Evolutionary conservation across 2,329 filamentous ascomycete genomes (phyloP).

Genomic region (Pseudonectria foliicola): DNA sequence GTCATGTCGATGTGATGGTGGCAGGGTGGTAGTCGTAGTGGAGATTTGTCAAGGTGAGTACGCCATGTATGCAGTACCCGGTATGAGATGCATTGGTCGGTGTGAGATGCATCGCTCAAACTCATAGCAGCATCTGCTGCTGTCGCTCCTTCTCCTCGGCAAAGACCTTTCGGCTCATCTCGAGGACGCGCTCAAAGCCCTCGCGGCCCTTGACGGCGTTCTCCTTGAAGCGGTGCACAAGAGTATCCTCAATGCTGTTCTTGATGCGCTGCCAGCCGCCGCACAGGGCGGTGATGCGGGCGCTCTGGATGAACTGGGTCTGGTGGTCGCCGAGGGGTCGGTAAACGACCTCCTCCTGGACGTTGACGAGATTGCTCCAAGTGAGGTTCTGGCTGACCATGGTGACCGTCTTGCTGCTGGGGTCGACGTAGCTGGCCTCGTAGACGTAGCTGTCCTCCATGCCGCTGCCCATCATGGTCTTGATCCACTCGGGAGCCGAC

Average conservation of each 20-base stretch:
- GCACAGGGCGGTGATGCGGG: slow-evolving; percentile 87
- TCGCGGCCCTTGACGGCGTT: slow-evolving; percentile 87
- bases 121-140: slow-evolving; percentile 17
- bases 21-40: slow-evolving; percentile 9
- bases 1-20: slow-evolving; percentile 12
- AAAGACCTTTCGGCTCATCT: slow-evolving; percentile 88
- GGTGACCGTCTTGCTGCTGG: slow-evolving; percentile 73
- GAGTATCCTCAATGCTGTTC: slow-evolving; percentile 90
- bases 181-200: slow-evolving; percentile 89
- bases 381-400: slow-evolving; percentile 97
- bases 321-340: slow-evolving; percentile 49
- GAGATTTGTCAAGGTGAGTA: slow-evolving; percentile 18
- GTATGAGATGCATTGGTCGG: slow-evolving; percentile 5
- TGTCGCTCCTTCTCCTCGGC: slow-evolving; percentile 72
- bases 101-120: too few species aligned
- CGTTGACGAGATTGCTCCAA: slow-evolving; percentile 80
- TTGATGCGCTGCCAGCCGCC: slow-evolving; percentile 97
- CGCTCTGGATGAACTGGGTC: slow-evolving; percentile 83
- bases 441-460: slow-evolving; percentile 82
- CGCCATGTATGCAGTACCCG: slow-evolving; percentile 10
- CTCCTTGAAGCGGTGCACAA: slow-evolving; percentile 81
- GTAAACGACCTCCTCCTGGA: slow-evolving; percentile 91
- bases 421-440: slow-evolving; percentile 94
- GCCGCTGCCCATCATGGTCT: slow-evolving; percentile 65
- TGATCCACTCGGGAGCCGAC: slow-evolving; percentile 70